Conservation (phyloP, 208 protist genomes). For the Porcisia deanei region DNA sequence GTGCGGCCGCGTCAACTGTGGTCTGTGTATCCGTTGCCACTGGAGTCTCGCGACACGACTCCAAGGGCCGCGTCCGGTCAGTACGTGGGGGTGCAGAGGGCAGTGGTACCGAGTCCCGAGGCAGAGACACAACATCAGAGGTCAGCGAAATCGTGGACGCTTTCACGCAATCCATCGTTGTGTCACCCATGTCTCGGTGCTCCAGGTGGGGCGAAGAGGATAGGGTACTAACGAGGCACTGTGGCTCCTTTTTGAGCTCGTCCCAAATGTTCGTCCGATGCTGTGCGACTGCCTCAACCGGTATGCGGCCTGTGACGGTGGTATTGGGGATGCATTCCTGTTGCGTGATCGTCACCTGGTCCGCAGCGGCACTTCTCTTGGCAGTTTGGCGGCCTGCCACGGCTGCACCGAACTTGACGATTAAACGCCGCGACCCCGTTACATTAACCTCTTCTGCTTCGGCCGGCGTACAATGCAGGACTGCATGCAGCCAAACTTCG, state of each 20-base stretch:
- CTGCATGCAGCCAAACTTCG: constrained; percentile 60
- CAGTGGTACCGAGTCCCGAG: constrained; percentile 12
- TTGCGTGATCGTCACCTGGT: not conserved
- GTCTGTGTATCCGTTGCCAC: not conserved
- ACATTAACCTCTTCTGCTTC: constrained; percentile 12
- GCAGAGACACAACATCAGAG: constrained; percentile 10
- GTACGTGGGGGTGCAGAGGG: constrained; percentile 9
- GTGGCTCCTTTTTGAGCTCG: not conserved
- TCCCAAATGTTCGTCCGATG: constrained; percentile 12
- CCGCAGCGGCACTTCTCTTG: not conserved
- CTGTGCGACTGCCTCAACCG: constrained; percentile 6
- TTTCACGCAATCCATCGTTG: not conserved
- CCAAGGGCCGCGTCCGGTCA: not conserved
- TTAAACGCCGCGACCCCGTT: constrained; percentile 22
- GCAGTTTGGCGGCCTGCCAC: not conserved
- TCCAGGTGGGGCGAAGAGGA: not conserved
- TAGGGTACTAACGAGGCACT: not conserved
- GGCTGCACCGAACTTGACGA: not conserved
- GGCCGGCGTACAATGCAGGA: constrained; percentile 20
- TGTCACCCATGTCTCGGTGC: not conserved
- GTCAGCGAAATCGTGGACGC: constrained; percentile 17
- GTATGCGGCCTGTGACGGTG: not conserved
- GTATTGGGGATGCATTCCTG: not conserved
- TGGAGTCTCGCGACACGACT: not conserved
- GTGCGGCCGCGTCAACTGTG: not conserved